Evolutionary conservation across 2,329 filamentous ascomycete species (phyloP).

Genomic region (Fusarium concolor): DNA sequence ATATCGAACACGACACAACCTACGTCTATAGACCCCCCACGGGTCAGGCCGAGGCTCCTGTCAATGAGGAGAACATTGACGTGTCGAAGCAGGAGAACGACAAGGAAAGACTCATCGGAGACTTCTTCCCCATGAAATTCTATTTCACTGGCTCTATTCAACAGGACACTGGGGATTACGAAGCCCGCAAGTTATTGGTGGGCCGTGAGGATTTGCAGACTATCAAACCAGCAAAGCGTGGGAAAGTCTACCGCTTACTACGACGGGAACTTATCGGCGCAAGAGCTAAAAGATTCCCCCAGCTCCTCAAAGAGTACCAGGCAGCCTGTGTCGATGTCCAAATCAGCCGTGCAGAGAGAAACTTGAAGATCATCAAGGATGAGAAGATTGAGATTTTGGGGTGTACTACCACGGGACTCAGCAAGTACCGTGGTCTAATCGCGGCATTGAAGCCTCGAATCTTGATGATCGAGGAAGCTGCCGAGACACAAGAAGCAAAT

Average conservation of each 20-base stretch:
- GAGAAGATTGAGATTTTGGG: conserved; percentile 65
- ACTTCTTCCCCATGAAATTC: conserved; percentile 51
- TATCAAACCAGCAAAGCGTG: conserved; percentile 67
- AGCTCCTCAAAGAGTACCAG: conserved; percentile 62
- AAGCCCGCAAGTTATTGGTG: conserved; percentile 26
- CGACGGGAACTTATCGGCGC: conserved; percentile 64
- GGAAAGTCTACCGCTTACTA: conserved; percentile 74
- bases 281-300: conserved; percentile 60
- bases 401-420: conserved; percentile 81
- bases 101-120: conserved; percentile 66
- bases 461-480: conserved; percentile 83
- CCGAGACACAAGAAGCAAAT: conserved; percentile 77
- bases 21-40: conserved; percentile 41
- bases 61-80: not conserved
- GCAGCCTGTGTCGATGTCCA: conserved; percentile 63
- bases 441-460: conserved; percentile 73
- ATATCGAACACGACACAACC: conserved; percentile 33
- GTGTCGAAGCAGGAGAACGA: conserved; percentile 34
- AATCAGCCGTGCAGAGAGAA: conserved; percentile 68
- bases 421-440: conserved; percentile 81
- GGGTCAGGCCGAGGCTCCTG: conserved; percentile 19
- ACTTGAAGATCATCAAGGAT: conserved; percentile 58
- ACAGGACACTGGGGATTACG: conserved; percentile 20
- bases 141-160: conserved; percentile 33
- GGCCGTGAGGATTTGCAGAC: conserved; percentile 66